Percentiles rank a stretch among this genome's conserved stretches.
phyloP scores from a whole-genome alignment of 768 basidiomycete species.

The Pleurotus ostreatus region DNA sequence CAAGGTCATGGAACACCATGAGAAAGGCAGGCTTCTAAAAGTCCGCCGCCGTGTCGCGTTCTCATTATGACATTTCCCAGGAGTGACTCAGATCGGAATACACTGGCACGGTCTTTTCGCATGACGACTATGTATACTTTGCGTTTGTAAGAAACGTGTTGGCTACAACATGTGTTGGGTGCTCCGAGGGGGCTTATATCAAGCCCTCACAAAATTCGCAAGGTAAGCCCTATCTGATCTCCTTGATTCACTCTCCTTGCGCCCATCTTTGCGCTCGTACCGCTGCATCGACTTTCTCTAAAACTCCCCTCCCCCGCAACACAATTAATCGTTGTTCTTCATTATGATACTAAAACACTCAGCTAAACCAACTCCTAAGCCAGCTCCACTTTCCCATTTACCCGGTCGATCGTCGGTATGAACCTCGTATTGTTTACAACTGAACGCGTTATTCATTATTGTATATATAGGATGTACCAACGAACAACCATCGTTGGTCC shows the following conservation, averaged over 20 bases:
- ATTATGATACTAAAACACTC: not conserved
- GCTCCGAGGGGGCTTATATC: not conserved
- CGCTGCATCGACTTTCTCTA: not conserved
- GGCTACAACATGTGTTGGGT: not conserved
- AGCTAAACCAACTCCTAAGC: not conserved
- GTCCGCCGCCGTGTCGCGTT: not conserved
- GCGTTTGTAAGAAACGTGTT: slow-evolving; percentile 5
- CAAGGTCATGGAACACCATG: not conserved
- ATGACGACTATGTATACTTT: not conserved
- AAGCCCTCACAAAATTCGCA: not conserved
- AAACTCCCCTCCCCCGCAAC: not conserved
- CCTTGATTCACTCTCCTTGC: not conserved
- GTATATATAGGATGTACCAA: no score
- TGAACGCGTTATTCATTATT: no score
- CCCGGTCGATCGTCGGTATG: not conserved
- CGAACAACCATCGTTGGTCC: slow-evolving; percentile 42
- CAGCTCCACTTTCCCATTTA: not conserved
- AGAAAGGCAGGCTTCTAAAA: not conserved
- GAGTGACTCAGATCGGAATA: not conserved
- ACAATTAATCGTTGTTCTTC: not conserved
- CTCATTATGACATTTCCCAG: not conserved
- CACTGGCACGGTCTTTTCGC: not conserved
- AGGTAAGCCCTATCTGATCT: not conserved
- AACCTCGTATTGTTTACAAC: not conserved
- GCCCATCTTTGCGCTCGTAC: not conserved